Evolutionary conservation across 108 stramenopile species (phyloP).

Genomic region (Thalassiosira profunda): DNA sequence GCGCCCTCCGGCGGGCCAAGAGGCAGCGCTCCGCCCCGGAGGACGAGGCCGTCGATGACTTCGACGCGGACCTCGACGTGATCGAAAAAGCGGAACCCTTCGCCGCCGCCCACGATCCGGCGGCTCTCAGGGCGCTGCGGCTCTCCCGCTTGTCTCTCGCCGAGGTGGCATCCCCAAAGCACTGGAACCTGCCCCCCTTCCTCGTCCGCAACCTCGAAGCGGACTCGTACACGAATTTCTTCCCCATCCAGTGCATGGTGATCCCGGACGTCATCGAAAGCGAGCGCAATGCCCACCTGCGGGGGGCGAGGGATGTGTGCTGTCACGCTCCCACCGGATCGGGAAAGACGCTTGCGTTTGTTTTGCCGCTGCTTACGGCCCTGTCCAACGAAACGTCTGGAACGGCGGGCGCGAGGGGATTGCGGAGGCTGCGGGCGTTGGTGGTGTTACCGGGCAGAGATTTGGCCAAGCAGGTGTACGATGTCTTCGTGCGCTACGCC

Average conservation of each 20-base stretch:
- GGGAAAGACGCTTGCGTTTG: conserved; percentile 93
- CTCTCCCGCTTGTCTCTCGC: conserved; percentile 67
- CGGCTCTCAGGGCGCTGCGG: conserved; percentile 57
- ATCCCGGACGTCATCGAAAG: conserved; percentile 85
- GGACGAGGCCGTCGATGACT: conserved; percentile 83
- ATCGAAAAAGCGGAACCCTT: conserved; percentile 39
- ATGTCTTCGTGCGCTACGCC: conserved; percentile 84
- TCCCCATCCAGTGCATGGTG: conserved; percentile 92
- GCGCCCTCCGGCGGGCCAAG: conserved; percentile 31
- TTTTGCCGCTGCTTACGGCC: conserved; percentile 82
- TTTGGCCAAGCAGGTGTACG: conserved; percentile 88
- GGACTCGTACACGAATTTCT: conserved; percentile 81
- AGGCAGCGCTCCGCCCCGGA: conserved; percentile 29
- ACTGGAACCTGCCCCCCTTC: conserved; percentile 79
- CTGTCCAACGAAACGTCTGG: conserved; percentile 33
- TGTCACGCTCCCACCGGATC: conserved; percentile 91
- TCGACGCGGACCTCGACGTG: conserved; percentile 58
- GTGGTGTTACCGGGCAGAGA: conserved; percentile 96
- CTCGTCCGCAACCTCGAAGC: conserved; percentile 63
- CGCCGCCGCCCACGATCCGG: conserved; percentile 4
- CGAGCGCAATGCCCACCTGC: conserved; percentile 57
- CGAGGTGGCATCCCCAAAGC: conserved; percentile 57
- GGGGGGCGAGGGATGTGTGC: conserved; percentile 76
- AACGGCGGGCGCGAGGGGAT: conserved; percentile 33
- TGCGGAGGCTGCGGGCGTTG: conserved; percentile 86